A percentile compares a stretch with the other conserved stretches of the same genome.
Evolutionary conservation across 345 rosid genomes (phyloP).

Genomic region (Populus pruinosa): DNA sequence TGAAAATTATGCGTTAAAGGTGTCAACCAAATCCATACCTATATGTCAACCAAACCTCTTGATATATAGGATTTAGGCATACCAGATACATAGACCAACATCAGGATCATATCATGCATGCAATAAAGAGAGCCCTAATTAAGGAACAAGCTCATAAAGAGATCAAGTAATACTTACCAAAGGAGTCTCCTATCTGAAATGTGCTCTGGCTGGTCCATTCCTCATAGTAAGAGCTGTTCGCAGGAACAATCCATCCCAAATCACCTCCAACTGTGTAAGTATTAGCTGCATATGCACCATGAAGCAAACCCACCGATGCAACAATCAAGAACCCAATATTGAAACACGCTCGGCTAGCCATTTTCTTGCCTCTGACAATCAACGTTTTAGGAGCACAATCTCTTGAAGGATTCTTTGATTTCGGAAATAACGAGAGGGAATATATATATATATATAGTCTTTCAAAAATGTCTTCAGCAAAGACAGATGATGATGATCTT

Average conservation of each 20-base stretch:
- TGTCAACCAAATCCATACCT: too few species aligned
- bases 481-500: too few species aligned
- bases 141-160: neutral
- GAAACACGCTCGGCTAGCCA: neutral
- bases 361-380: neutral
- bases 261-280: conserved; percentile 12
- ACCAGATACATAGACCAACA: too few species aligned
- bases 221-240: conserved; percentile 16
- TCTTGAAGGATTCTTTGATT: neutral
- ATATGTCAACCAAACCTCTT: too few species aligned
- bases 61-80: too few species aligned
- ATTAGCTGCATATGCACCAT: neutral
- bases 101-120: too few species aligned
- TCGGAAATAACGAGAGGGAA: neutral
- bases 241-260: conserved; percentile 27
- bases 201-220: conserved; percentile 16
- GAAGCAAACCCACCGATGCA: neutral
- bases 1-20: too few species aligned
- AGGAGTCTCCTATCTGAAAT: conserved; percentile 1
- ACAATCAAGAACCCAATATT: conserved; percentile 1
- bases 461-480: too few species aligned
- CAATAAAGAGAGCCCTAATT: neutral
- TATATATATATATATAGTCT: too few species aligned
- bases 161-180: neutral
- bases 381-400: too few species aligned